phyloP scores from a whole-genome alignment of 78 protist species.

The Blattamonas nauphoetae region DNA sequence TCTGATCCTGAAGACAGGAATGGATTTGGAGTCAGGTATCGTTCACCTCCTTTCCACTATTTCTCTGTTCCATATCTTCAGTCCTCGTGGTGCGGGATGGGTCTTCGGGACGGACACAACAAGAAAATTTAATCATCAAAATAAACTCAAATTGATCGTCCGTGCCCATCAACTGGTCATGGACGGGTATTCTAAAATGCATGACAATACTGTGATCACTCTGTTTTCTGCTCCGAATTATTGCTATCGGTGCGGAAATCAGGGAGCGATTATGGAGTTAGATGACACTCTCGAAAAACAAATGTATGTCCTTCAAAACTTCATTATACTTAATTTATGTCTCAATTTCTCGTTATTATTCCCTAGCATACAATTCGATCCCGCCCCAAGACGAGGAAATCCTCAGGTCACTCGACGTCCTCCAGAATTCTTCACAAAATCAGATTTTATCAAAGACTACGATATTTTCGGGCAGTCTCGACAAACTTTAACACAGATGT shows the following conservation, averaged over 20 bases:
- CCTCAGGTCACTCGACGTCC: constrained; percentile 77
- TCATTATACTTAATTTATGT: background rate
- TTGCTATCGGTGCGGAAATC: constrained; percentile 91
- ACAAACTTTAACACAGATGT: background rate
- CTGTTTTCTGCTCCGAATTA: constrained; percentile 97
- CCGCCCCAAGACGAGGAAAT: constrained; percentile 93
- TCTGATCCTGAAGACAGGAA: constrained; percentile 4
- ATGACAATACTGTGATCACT: constrained; percentile 72
- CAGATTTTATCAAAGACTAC: background rate
- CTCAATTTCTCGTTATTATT: background rate
- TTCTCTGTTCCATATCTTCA: constrained; percentile 13
- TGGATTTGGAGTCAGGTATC: background rate
- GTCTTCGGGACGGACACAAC: constrained; percentile 80
- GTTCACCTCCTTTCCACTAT: background rate
- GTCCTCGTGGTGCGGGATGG: constrained; percentile 90
- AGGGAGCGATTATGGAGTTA: constrained; percentile 55
- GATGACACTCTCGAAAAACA: constrained; percentile 32
- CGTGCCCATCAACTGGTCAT: constrained; percentile 94
- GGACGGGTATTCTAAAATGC: constrained; percentile 60
- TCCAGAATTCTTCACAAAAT: constrained; percentile 76
- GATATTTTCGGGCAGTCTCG: background rate
- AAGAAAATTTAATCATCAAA: constrained; percentile 71
- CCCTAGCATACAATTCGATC: constrained; percentile 79
- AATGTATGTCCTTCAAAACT: constrained; percentile 3
- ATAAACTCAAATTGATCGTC: constrained; percentile 56